Conservation (phyloP, 805 yeast species). For the Debaryomyces prosopidis region DNA sequence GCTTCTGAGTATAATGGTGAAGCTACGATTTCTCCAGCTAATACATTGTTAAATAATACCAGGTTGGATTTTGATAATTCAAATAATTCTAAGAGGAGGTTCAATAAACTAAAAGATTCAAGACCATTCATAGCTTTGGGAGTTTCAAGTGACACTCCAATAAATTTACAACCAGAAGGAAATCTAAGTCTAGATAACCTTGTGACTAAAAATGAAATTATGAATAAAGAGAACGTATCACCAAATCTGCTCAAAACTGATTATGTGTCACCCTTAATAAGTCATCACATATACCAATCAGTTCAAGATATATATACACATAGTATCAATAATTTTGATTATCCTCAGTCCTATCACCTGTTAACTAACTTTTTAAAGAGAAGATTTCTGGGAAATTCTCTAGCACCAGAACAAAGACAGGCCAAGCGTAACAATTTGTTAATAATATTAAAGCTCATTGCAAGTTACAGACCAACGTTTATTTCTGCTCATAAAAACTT, state of each 20-base stretch:
- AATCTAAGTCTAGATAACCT: not conserved
- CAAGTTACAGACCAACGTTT: slow-evolving; percentile 72
- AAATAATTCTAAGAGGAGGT: not conserved
- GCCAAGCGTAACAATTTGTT: slow-evolving; percentile 33
- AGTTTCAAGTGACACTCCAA: not conserved
- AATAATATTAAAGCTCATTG: slow-evolving; percentile 56
- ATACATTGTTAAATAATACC: slow-evolving; percentile 7
- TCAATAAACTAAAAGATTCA: slow-evolving; percentile 19
- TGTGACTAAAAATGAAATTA: not conserved
- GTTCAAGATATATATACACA: slow-evolving; percentile 51
- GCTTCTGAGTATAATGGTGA: slow-evolving; percentile 13
- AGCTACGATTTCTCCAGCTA: slow-evolving; percentile 6
- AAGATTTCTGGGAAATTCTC: slow-evolving; percentile 55
- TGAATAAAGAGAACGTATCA: not conserved
- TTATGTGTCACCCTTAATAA: slow-evolving; percentile 57
- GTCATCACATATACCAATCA: slow-evolving; percentile 56
- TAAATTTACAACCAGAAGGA: not conserved
- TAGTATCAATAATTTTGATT: slow-evolving; percentile 53
- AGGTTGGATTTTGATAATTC: not conserved
- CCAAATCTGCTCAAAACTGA: slow-evolving; percentile 16
- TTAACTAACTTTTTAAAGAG: slow-evolving; percentile 54
- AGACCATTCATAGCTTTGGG: slow-evolving; percentile 46
- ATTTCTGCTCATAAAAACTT: slow-evolving; percentile 73
- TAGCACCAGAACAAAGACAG: slow-evolving; percentile 28
- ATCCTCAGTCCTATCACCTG: slow-evolving; percentile 63